phyloP scores from a whole-genome alignment of 2,329 filamentous ascomycete species.

The Fusarium sp. region DNA sequence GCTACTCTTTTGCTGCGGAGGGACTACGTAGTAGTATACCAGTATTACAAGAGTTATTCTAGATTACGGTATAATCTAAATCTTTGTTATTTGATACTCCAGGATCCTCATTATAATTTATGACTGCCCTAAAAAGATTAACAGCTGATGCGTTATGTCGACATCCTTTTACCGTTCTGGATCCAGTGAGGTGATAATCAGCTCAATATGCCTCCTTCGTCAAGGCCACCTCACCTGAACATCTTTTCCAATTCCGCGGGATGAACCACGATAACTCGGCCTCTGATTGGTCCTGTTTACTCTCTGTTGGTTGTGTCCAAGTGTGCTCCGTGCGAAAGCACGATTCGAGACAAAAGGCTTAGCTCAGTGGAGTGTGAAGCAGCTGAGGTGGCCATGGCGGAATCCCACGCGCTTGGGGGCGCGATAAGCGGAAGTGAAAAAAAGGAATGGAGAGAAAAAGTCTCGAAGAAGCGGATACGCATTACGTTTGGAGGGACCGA shows the following conservation, averaged over 20 bases:
- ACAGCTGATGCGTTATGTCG: not conserved
- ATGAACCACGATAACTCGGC: not conserved
- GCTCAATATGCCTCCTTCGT: not conserved
- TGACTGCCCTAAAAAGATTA: not conserved
- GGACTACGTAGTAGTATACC: not conserved
- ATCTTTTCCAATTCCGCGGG: slow-evolving; percentile 12
- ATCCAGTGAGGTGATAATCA: not conserved
- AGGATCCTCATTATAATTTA: not conserved
- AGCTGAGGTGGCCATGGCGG: slow-evolving; percentile 5
- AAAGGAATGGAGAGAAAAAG: slow-evolving; percentile 3
- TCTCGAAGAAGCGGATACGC: slow-evolving; percentile 9
- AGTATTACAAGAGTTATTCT: no score
- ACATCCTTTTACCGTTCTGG: not conserved
- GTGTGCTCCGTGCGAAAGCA: slow-evolving; percentile 10
- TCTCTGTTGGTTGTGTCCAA: not conserved
- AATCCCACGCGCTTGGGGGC: slow-evolving; percentile 10
- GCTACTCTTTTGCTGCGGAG: not conserved
- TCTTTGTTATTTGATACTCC: not conserved
- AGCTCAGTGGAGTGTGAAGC: slow-evolving; percentile 24
- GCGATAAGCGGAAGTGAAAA: slow-evolving; percentile 20
- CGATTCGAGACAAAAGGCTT: slow-evolving; percentile 17
- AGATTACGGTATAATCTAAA: not conserved
- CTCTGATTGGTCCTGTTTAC: slow-evolving; percentile 13
- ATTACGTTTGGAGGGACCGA: slow-evolving; percentile 24
- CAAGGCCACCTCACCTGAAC: slow-evolving; percentile 16